These are phyloP conservation scores for Ustilago shanxiensis DNA, from an alignment of 1,284 basidiomycete species.

Conservation along the genomic window DNA sequence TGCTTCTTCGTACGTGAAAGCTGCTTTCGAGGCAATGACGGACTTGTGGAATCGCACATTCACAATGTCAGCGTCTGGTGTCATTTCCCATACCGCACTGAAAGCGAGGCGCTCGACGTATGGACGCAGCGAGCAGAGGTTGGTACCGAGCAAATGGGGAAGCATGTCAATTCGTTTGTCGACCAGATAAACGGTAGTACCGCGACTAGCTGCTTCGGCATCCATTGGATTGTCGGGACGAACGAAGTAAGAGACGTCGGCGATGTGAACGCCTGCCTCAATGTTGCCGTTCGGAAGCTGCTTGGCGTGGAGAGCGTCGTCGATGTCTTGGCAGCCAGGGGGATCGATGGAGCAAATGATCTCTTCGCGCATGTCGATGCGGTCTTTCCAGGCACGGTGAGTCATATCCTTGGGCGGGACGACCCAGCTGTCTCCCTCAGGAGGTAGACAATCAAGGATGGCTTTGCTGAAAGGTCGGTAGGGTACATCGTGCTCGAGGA, in stretches of 20 bases:
- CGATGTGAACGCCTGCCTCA: slow-evolving; percentile 98
- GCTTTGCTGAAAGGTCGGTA: slow-evolving; percentile 96
- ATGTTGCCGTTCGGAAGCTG: slow-evolving; percentile 91
- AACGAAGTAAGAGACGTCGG: slow-evolving; percentile 98
- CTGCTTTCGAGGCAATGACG: slow-evolving; percentile 94
- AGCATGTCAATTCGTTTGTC: slow-evolving; percentile 99
- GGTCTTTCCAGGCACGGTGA: slow-evolving; percentile 80
- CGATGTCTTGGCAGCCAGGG: slow-evolving; percentile 97
- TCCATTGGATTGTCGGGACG: slow-evolving; percentile 96
- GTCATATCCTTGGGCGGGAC: slow-evolving; percentile 82
- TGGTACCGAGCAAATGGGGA: slow-evolving; percentile 92
- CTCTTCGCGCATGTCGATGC: slow-evolving; percentile 88
- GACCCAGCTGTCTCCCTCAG: slow-evolving; percentile 90
- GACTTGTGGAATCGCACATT: slow-evolving; percentile 93
- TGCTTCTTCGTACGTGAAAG: slow-evolving; percentile 97
- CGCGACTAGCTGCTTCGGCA: slow-evolving; percentile 90
- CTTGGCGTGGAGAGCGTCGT: slow-evolving; percentile 96
- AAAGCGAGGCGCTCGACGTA: slow-evolving; percentile 95
- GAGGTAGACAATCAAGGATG: slow-evolving; percentile 89
- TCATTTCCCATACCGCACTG: slow-evolving; percentile 90
- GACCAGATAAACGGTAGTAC: slow-evolving; percentile 97
- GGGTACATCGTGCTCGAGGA: slow-evolving; percentile 96
- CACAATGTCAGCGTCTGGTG: slow-evolving; percentile 80
- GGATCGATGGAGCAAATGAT: slow-evolving; percentile 97
- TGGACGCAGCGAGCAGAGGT: slow-evolving; percentile 92